Percentiles rank a stretch among this genome's conserved stretches.
Conservation (phyloP, 1,284 basidiomycete genomes). For the Cerioporus squamosus region DNA sequence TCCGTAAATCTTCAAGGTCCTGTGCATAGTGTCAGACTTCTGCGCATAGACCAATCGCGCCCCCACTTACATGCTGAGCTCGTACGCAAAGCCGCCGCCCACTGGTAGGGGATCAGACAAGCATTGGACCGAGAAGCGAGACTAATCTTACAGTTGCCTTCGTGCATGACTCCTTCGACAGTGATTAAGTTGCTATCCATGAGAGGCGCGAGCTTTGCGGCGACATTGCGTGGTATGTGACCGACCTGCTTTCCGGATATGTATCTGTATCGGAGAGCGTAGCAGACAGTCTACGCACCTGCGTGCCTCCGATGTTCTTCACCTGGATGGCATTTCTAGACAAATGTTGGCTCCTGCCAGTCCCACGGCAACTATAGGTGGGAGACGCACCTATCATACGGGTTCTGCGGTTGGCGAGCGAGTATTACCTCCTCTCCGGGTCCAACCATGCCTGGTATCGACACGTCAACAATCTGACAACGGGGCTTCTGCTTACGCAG, state of each 20-base stretch:
- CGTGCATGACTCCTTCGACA: conserved; percentile 77
- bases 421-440: conserved; percentile 79
- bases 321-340: conserved; percentile 78
- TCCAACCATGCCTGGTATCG: conserved; percentile 74
- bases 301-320: conserved; percentile 69
- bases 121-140: not conserved
- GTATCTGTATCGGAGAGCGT: not conserved
- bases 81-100: conserved; percentile 43
- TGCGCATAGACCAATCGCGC: no score
- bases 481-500: no score
- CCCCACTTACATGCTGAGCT: no score
- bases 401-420: conserved; percentile 69
- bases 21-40: conserved; percentile 32
- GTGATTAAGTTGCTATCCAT: conserved; percentile 67
- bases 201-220: conserved; percentile 65
- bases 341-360: no score
- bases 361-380: not conserved
- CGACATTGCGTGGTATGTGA: conserved; percentile 72
- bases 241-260: conserved; percentile 47
- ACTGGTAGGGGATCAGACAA: conserved; percentile 36
- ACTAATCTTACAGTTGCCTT: conserved; percentile 65
- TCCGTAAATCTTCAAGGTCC: conserved; percentile 76
- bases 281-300: conserved; percentile 42
- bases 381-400: conserved; percentile 67
- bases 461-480: not conserved